phyloP scores from a whole-genome alignment of 2,329 filamentous ascomycete species.

The Colletotrichum melonis region DNA sequence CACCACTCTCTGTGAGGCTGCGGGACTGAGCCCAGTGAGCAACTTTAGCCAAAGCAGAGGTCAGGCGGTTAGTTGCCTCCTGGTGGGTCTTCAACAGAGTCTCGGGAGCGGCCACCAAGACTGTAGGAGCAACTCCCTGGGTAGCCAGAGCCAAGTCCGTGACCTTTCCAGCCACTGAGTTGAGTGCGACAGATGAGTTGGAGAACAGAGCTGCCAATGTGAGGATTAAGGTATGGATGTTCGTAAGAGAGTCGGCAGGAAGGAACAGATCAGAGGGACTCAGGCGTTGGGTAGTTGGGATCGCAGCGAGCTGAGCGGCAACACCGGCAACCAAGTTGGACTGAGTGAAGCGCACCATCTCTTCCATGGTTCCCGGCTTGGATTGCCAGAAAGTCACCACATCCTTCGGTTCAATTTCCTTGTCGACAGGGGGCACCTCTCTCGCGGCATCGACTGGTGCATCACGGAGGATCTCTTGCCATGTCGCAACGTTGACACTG shows the following conservation, averaged over 20 bases:
- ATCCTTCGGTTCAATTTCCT: constrained; percentile 63
- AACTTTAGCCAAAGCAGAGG: constrained; percentile 72
- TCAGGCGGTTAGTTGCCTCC: constrained; percentile 68
- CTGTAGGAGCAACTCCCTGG: constrained; percentile 80
- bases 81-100: constrained; percentile 77
- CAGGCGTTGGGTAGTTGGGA: constrained; percentile 82
- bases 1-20: constrained; percentile 75
- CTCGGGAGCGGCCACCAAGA: constrained; percentile 82
- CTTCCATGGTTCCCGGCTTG: constrained; percentile 62
- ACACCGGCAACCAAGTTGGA: constrained; percentile 89
- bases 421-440: constrained; percentile 73
- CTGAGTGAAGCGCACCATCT: constrained; percentile 86
- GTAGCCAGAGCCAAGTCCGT: constrained; percentile 80
- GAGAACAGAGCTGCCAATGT: constrained; percentile 86
- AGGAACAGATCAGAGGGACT: constrained; percentile 83
- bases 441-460: constrained; percentile 66
- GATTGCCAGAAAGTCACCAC: constrained; percentile 76
- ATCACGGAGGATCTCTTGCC: constrained; percentile 89
- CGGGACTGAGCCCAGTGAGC: constrained; percentile 80
- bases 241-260: constrained; percentile 82
- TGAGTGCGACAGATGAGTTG: constrained; percentile 88
- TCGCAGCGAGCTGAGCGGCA: constrained; percentile 78
- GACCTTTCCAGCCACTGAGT: constrained; percentile 82
- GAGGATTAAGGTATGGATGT: constrained; percentile 82
- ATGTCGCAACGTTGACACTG: constrained; percentile 85